Percentiles rank a stretch among this genome's conserved stretches.
Conservation (phyloP, 2,329 filamentous ascomycete genomes). For the Colletotrichum simmondsii region DNA sequence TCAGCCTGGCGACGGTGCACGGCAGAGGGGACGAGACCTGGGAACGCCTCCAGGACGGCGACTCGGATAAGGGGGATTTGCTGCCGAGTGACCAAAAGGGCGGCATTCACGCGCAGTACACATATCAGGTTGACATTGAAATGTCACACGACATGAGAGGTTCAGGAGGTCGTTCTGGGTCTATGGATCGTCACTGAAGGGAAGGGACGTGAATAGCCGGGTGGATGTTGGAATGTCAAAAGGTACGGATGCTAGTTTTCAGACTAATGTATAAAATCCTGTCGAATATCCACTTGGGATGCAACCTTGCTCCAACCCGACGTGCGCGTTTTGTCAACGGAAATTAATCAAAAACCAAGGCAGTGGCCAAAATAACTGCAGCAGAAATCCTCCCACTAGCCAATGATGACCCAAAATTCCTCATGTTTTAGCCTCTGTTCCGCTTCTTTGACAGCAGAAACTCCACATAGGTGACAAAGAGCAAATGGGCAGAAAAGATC, state of each 20-base stretch:
- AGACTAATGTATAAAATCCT: slow-evolving; percentile 26
- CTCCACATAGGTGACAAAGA: background rate
- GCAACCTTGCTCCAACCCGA: background rate
- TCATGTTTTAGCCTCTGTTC: background rate
- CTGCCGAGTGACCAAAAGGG: slow-evolving; percentile 11
- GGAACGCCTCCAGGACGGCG: slow-evolving; percentile 34
- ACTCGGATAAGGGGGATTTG: slow-evolving; percentile 33
- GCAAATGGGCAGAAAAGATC: background rate
- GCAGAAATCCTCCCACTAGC: background rate
- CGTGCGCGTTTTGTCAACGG: slow-evolving; percentile 6
- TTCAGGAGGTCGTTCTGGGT: background rate
- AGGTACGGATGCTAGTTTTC: background rate
- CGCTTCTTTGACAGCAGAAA: background rate
- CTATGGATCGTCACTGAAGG: background rate
- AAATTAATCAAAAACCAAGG: slow-evolving; percentile 17
- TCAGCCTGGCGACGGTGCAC: slow-evolving; percentile 30
- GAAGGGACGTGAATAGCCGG: background rate
- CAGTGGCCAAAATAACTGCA: slow-evolving; percentile 14
- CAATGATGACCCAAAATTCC: background rate
- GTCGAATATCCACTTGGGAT: slow-evolving; percentile 20
- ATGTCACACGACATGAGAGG: background rate
- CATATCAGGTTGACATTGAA: slow-evolving; percentile 30
- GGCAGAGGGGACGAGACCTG: slow-evolving; percentile 30
- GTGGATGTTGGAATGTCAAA: background rate
- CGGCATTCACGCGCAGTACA: slow-evolving; percentile 32